These are phyloP conservation scores for Stylosanthes scabra DNA, from an alignment of 331 rosid species.

Conservation along the genomic window DNA sequence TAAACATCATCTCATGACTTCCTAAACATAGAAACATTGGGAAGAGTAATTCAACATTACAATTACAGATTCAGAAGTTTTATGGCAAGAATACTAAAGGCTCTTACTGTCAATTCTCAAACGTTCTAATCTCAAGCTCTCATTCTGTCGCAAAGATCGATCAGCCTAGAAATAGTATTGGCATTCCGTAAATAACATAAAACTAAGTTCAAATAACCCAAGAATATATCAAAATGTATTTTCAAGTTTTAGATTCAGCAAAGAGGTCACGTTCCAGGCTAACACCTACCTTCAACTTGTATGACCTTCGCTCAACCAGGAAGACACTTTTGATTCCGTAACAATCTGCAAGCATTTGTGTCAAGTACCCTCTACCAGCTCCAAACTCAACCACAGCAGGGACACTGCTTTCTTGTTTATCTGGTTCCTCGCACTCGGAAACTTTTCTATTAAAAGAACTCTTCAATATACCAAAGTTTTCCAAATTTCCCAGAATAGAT, in stretches of 20 bases:
- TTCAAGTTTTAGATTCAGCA: constrained; percentile 12
- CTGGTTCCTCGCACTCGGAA: constrained; percentile 30
- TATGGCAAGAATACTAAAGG: constrained; percentile 31
- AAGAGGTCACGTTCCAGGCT: constrained; percentile 22
- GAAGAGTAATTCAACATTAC: constrained; percentile 28
- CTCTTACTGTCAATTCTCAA: constrained; percentile 97
- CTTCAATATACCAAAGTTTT: constrained; percentile 65
- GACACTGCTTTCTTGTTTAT: constrained; percentile 39
- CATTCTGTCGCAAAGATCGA: constrained; percentile 92
- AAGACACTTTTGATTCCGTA: constrained; percentile 74
- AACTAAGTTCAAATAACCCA: constrained; percentile 33
- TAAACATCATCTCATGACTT: not conserved
- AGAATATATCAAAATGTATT: constrained; percentile 22
- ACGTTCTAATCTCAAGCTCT: constrained; percentile 79
- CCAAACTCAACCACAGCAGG: constrained; percentile 95
- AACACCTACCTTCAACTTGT: constrained; percentile 79
- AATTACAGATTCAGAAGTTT: constrained; percentile 19
- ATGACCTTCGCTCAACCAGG: constrained; percentile 84
- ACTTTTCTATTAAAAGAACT: constrained; percentile 42
- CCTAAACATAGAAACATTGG: constrained; percentile 10
- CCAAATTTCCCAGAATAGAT: constrained; percentile 87
- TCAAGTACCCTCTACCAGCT: constrained; percentile 95
- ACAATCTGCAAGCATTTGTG: constrained; percentile 97
- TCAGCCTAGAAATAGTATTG: constrained; percentile 81
- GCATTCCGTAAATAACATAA: constrained; percentile 38